These are phyloP conservation scores for Russula ochroleuca DNA, from an alignment of 768 basidiomycete species.

Conservation along the genomic window DNA sequence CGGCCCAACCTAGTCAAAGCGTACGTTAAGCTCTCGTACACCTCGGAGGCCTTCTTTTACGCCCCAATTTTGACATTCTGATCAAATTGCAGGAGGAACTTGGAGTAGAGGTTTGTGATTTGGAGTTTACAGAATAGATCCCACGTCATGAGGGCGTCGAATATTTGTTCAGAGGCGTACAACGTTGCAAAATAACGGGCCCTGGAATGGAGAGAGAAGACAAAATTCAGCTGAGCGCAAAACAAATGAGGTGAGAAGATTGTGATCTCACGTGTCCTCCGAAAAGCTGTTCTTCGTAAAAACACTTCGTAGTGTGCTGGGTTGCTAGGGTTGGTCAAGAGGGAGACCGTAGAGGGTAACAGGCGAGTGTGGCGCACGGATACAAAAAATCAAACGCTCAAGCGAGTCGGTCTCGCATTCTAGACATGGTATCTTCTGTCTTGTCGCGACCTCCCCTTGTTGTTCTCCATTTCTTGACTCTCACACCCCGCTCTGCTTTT, in stretches of 20 bases:
- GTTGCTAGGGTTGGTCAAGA: too few relatives aligned
- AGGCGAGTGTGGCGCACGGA: too few relatives aligned
- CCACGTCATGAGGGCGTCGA: conserved; percentile 12
- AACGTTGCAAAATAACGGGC: conserved; percentile 14
- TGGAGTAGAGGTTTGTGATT: conserved; percentile 6
- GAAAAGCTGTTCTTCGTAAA: too few relatives aligned
- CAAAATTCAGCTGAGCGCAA: not conserved
- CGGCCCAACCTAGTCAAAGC: conserved; percentile 5
- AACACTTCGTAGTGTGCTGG: too few relatives aligned
- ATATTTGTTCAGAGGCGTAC: conserved; percentile 4
- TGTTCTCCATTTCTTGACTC: too few relatives aligned
- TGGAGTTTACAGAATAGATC: conserved; percentile 1
- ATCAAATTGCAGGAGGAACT: conserved; percentile 11
- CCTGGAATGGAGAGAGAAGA: not conserved
- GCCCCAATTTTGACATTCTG: not conserved
- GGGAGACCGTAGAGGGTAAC: too few relatives aligned
- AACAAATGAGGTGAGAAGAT: not conserved
- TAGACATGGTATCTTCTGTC: too few relatives aligned
- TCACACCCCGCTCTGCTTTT: too few relatives aligned
- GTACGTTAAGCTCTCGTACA: not conserved
- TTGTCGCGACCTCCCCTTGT: too few relatives aligned
- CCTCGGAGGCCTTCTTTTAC: not conserved
- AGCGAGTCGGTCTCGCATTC: too few relatives aligned
- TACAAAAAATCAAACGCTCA: too few relatives aligned
- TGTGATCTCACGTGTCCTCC: too few relatives aligned